phyloP scores from a whole-genome alignment of 768 basidiomycete species.

The Exidia glandulosa region DNA sequence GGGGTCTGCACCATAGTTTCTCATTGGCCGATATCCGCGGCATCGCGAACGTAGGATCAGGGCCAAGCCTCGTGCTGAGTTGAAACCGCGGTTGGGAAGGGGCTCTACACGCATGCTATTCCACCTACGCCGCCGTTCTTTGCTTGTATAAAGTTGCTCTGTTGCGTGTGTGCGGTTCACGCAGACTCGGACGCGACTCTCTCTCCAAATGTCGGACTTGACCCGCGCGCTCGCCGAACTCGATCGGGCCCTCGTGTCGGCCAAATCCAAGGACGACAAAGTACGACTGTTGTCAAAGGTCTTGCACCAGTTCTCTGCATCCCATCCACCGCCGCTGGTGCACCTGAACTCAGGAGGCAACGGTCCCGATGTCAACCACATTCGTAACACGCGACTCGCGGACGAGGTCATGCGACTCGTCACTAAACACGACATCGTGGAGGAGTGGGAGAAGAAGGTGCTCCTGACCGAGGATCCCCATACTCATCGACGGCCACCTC shows the following conservation, averaged over 20 bases:
- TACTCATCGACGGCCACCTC: not conserved
- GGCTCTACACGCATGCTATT: too few relatives aligned
- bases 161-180: too few relatives aligned
- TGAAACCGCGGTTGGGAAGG: too few relatives aligned
- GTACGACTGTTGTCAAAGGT: not conserved
- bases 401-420: not conserved
- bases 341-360: not conserved
- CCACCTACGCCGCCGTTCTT: too few relatives aligned
- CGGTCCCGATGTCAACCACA: not conserved
- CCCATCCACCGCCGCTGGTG: not conserved
- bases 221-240: not conserved
- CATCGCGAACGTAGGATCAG: too few relatives aligned
- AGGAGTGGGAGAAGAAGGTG: not conserved
- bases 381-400: not conserved
- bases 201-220: too few relatives aligned
- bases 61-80: too few relatives aligned
- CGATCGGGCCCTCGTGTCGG: not conserved
- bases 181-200: too few relatives aligned
- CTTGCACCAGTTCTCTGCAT: not conserved
- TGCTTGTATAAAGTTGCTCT: too few relatives aligned
- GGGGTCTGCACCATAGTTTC: too few relatives aligned
- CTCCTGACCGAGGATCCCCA: not conserved
- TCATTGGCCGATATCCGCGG: too few relatives aligned
- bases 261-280: not conserved
- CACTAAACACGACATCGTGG: not conserved